Percentiles rank a stretch among this genome's conserved stretches.
phyloP scores from a whole-genome alignment of 352 stramenopile genomes.

The Phytophthora pluvialis region DNA sequence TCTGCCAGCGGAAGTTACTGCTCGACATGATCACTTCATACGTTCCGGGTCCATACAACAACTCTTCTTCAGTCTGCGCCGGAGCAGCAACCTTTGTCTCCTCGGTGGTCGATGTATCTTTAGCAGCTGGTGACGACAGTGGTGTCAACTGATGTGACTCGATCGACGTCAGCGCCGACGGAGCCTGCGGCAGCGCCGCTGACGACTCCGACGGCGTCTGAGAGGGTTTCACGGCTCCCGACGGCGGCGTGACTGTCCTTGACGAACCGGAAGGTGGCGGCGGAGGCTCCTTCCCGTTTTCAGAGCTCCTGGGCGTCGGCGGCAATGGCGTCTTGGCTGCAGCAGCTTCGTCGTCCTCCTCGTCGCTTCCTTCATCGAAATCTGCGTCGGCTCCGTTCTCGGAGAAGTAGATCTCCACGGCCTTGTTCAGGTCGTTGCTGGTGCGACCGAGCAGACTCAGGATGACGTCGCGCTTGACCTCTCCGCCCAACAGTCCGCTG shows the following conservation, averaged over 20 bases:
- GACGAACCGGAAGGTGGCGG: constrained; percentile 16
- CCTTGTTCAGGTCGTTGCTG: constrained; percentile 77
- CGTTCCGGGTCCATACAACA: constrained; percentile 62
- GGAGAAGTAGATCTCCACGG: constrained; percentile 81
- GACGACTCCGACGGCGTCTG: constrained; percentile 42
- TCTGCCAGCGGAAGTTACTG: constrained; percentile 81
- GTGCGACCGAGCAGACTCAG: constrained; percentile 62
- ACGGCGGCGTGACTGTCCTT: constrained; percentile 30
- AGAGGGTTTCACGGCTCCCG: constrained; percentile 25
- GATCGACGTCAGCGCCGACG: constrained; percentile 54
- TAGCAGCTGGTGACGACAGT: constrained; percentile 41
- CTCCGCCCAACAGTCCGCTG: constrained; percentile 73
- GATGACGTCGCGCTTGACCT: constrained; percentile 65
- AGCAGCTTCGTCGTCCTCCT: constrained; percentile 48
- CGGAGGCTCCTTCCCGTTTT: constrained; percentile 19
- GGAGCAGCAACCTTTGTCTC: constrained; percentile 9
- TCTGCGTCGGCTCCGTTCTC: constrained; percentile 59
- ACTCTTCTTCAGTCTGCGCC: constrained; percentile 37
- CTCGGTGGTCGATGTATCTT: constrained; percentile 15
- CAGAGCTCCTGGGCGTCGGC: constrained; percentile 7
- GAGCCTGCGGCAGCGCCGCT: constrained; percentile 38
- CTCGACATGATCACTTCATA: constrained; percentile 87
- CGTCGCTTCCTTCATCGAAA: constrained; percentile 52
- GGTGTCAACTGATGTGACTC: constrained; percentile 65
- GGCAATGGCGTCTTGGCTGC: constrained; percentile 29